phyloP scores from a whole-genome alignment of 768 basidiomycete species.

The Leccinum uliginosum region DNA sequence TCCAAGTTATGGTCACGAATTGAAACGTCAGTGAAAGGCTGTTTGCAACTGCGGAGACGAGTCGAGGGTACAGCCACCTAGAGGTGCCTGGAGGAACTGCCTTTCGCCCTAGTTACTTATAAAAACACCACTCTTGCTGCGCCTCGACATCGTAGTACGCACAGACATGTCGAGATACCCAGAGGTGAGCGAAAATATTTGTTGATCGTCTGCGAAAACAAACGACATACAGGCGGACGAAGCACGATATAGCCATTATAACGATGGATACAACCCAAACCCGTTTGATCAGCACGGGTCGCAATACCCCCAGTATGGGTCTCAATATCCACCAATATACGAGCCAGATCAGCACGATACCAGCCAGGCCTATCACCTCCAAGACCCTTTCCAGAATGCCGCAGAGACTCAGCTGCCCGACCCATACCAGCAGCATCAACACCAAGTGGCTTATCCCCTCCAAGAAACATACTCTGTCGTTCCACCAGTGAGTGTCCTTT shows the following conservation, averaged over 20 bases:
- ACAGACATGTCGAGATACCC: constrained; percentile 38
- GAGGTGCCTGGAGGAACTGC: constrained; percentile 4
- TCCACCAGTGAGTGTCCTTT: constrained; percentile 12
- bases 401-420: constrained; percentile 16
- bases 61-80: constrained; percentile 19
- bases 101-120: constrained; percentile 5
- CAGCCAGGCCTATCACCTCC: constrained; percentile 33
- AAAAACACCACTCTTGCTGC: neutral
- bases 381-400: constrained; percentile 35
- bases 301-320: constrained; percentile 26
- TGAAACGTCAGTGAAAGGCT: neutral
- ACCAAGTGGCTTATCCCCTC: constrained; percentile 14
- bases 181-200: constrained; percentile 30
- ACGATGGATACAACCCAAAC: constrained; percentile 62
- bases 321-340: constrained; percentile 29
- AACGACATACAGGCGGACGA: constrained; percentile 52
- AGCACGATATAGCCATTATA: constrained; percentile 57
- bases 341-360: constrained; percentile 32
- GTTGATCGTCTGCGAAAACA: neutral
- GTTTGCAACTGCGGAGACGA: constrained; percentile 10
- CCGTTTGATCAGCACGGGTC: constrained; percentile 39
- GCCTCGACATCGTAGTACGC: constrained; percentile 1
- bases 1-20: no score
- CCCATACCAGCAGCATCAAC: constrained; percentile 23
- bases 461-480: constrained; percentile 21